Evolutionary conservation across 345 rosid genomes (phyloP), one percentile per base, ranked within the genome.

Genomic region (Triadica sebifera): DNA sequence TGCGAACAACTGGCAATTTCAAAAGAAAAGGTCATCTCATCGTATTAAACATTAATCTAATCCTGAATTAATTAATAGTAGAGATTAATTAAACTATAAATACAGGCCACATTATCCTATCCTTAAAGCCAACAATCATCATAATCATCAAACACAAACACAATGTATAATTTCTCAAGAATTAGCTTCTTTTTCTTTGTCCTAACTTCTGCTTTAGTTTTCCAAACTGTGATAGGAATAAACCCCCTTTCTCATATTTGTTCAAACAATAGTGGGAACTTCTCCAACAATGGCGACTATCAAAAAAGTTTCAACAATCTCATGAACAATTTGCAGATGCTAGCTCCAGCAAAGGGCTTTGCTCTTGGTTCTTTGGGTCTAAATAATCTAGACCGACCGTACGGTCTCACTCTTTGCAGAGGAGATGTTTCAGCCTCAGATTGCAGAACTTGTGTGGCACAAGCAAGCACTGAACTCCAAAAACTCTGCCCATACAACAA

Each of bases 341-440:
- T 57, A 37, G 50, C 73, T 1, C 34, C 72, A 20, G 6, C 63
- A 7, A 55, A 39, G 1, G 73, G 73, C 19, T 70, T 70, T 57
- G 37, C 73, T 8, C 63, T 70, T 5, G 52, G 73, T 43, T 70
- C 73, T n/a, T 10, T 53, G 8, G 73, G 64, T 22, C 55, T 12
- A 8, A 70, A 45, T 19, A 45, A 20, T 16, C 74, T 19, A 20
- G n/a, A 71, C 52, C 56, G 53, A 7, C 64, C 55, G 0, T 45
- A 20, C 13, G 74, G 74, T 15, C 41, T 71, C 6, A 43, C 43
- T 24, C 74, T 71, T 24, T 71, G 74, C 53, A 57, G 74, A 16
- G 74, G 74, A 15, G 74, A 71, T n/a, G n/a, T n/a, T n/a, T n/a
- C n/a, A n/a, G n/a, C n/a, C n/a, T n/a, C n/a, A n/a, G n/a, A n/a